Base-by-base conservation (phyloP, 208 protist species). In the Crithidia brevicula region DNA sequence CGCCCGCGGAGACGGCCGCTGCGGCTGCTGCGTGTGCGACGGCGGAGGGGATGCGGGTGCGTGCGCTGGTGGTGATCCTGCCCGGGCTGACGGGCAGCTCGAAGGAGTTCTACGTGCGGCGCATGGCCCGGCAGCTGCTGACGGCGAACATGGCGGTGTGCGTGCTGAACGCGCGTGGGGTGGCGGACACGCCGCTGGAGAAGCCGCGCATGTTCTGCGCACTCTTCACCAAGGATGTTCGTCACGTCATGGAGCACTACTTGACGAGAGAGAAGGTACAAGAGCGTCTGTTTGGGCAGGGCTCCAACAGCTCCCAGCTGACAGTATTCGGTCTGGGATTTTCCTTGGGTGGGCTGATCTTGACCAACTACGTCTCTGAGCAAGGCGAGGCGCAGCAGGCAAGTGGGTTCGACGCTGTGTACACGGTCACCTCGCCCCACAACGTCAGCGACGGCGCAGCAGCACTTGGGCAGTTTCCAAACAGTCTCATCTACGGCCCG, bases 91-190 rank as follows among this genome's bases (percentile, higher is more conserved):
- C 67, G 6, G 69, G 80, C 34, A 83, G 54, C 54, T 88, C 81
- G n/a, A 56, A 61, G 34, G 71, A 77, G 50, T 45, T 72, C 15
- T 91, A 94, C 62, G 43, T 94, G 7, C 76, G 70, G n/a, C 81
- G 81, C 28, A 79, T 88, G 72, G 58, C 74, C 4, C 59, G 61
- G 4, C 50, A 58, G 53, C 52, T 89, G 20, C 59, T 72, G 38
- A 31, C 25, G 10, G 30, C 65, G 20, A 69, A 73, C 63, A 66
- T 67, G 63, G 74, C 57, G 3, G 45, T 68, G 59, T 77, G 43
- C 58, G 85, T 91, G 27, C 64, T 93, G 27, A 86, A 89, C 70
- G 72, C 88, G 8, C 85, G 88, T 43, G 88, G 85, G 9, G 72
- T 90, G 31, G 71, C 56, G 0, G 77, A 82, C 59, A 89, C 82